A percentile compares a stretch with the other conserved stretches of the same genome.
phyloP scores from a whole-genome alignment of 768 basidiomycete genomes.

The Rubroboletus pulcherrimus region DNA sequence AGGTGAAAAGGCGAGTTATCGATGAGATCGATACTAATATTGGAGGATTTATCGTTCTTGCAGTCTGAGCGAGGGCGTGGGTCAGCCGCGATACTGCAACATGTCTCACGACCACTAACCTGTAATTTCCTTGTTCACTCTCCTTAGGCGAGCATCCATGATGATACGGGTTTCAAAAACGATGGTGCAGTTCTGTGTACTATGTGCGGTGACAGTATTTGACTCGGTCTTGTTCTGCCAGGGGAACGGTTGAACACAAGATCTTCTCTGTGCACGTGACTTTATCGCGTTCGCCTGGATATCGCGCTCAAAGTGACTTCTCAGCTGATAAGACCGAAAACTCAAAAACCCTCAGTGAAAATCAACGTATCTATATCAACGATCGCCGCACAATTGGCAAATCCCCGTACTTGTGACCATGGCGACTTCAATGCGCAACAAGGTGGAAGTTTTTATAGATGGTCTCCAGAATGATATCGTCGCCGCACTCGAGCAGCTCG shows the following conservation, averaged over 20 bases:
- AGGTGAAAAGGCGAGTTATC: conserved; percentile 91
- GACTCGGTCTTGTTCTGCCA: not conserved
- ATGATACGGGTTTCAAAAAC: not conserved
- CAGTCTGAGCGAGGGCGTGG: conserved; percentile 54
- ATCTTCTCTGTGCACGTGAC: conserved; percentile 23
- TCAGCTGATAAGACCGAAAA: not conserved
- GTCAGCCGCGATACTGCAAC: conserved; percentile 3
- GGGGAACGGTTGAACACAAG: not conserved
- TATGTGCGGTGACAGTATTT: not conserved
- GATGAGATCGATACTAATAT: conserved; percentile 81
- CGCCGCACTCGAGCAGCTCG: conserved; percentile 69
- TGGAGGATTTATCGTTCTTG: conserved; percentile 91
- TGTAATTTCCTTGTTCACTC: conserved; percentile 92
- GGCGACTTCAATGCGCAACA: conserved; percentile 59
- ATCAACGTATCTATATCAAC: not conserved
- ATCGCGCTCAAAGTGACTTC: not conserved
- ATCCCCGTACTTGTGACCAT: not conserved
- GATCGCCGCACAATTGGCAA: not conserved
- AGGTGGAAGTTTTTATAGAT: conserved; percentile 73
- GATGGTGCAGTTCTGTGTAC: not conserved
- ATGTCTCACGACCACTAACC: conserved; percentile 42
- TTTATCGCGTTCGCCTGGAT: conserved; percentile 7
- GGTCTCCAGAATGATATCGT: conserved; percentile 80
- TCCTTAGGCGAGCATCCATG: conserved; percentile 86
- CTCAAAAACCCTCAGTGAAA: not conserved